Conservation (phyloP, 2,329 filamentous ascomycete genomes). For the Ploettnerulaceae sp. region DNA sequence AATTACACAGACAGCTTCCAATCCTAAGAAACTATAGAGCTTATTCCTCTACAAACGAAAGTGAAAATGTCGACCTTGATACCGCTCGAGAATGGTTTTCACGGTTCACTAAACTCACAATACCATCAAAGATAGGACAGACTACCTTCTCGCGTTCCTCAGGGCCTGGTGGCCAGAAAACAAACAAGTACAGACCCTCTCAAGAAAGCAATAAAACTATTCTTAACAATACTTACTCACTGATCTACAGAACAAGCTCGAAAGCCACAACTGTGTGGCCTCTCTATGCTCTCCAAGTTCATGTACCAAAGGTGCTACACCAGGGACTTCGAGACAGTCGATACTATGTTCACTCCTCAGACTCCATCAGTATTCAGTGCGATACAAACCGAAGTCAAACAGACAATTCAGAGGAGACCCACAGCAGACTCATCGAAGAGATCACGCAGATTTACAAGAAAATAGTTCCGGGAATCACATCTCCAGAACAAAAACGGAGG, state of each 20-base stretch:
- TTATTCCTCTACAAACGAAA: constrained; percentile 19
- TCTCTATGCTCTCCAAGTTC: constrained; percentile 20
- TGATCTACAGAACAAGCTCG: constrained; percentile 28
- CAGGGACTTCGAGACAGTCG: constrained; percentile 23
- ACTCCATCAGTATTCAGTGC: constrained; percentile 31
- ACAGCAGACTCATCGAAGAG: constrained; percentile 27
- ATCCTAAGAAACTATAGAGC: constrained; percentile 13
- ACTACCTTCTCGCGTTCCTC: constrained; percentile 28
- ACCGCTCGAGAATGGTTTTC: constrained; percentile 31
- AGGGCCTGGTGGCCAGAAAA: constrained; percentile 34
- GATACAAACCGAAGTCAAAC: constrained; percentile 27
- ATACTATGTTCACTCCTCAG: constrained; percentile 29
- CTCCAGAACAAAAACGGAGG: constrained; percentile 49
- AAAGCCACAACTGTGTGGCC: constrained; percentile 34
- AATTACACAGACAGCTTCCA: constrained; percentile 7
- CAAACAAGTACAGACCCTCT: constrained; percentile 30
- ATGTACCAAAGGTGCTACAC: constrained; percentile 30
- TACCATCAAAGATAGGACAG: constrained; percentile 27
- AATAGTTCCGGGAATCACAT: constrained; percentile 30
- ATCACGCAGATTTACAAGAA: constrained; percentile 28
- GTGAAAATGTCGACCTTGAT: constrained; percentile 25
- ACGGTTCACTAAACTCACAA: constrained; percentile 23
- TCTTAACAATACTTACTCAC: constrained; percentile 3
- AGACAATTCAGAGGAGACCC: constrained; percentile 29
- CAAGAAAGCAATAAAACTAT: background rate